Base-by-base conservation (phyloP, 192 early-diverging fungal species). In the Linderina pennispora region DNA sequence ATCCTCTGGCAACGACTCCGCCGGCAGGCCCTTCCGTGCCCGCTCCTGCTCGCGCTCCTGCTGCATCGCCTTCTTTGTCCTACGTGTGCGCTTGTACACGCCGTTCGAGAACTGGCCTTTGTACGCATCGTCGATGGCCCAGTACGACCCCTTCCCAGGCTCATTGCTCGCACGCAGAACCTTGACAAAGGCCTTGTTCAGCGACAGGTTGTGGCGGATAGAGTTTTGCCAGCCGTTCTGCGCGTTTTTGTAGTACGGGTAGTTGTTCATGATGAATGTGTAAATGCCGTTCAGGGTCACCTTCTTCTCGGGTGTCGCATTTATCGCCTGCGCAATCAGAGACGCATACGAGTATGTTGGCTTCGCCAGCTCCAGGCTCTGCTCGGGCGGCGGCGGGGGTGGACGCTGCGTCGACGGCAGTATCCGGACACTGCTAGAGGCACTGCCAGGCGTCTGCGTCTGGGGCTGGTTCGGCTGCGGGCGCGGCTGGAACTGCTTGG, bases 141-240 rank as follows among this genome's bases (percentile, higher is more conserved):
- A 96, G 58, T 90, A 94, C 22, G 90, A 86, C 7, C 94, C 94
- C 58, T 97, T 97, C 16, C 93, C 93, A 13, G 87, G 85, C 58
- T 95, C 92, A 26, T 80, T 81, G 50, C 78, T 77, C 1, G 85
- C 85, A 8, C 93, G 76, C 41, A 87, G 85, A 21, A 95, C 85
- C 43, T 90, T 88, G 17, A 94, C 76, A 76, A 98, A 98, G 13
- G 83, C 81, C 50, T 90, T 91, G 75, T 97, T 96, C 38, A 96
- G 77, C n/a, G 90, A 91, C 24, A 97, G 73, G 62, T 96, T 96
- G 68, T 97, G 94, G 26, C 94, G 81, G 52, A 97, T 88, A 21
- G 92, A 97, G 65, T 97, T 97, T 81, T 93, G 92, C 94, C 94
- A 97, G 15, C 90, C 90, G 66, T 80, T 85, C 34, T 84, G 81